Evolutionary conservation across 768 basidiomycete genomes (phyloP).

Genomic region (Mycena crocata): DNA sequence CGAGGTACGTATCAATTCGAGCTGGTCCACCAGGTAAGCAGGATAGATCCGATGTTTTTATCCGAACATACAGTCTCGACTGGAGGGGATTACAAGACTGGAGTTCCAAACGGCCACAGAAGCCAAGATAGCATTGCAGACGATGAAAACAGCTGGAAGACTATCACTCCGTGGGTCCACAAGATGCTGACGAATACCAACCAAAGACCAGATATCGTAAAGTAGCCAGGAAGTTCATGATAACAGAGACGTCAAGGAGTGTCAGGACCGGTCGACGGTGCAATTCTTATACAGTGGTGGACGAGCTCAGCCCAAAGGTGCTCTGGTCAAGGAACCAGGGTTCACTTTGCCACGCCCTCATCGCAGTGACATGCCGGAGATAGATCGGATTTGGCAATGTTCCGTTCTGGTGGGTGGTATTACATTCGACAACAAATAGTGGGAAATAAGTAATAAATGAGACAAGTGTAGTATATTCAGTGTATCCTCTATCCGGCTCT

Average conservation of each 20-base stretch:
- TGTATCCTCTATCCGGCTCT: conserved; percentile 18
- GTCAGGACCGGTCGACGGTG: conserved; percentile 48
- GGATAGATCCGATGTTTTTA: background rate
- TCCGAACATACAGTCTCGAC: conserved; percentile 52
- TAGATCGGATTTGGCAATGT: conserved; percentile 8
- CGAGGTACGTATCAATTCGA: conserved; percentile 68
- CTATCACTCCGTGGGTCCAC: conserved; percentile 5
- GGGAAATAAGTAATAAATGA: conserved; percentile 24
- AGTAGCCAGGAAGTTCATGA: conserved; percentile 60
- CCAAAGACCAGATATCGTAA: conserved; percentile 74
- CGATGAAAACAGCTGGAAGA: conserved; percentile 64
- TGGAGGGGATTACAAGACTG: conserved; percentile 55
- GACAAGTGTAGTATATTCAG: conserved; percentile 13
- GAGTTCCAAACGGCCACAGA: conserved; percentile 79
- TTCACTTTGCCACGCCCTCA: conserved; percentile 21
- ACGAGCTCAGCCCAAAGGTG: conserved; percentile 29
- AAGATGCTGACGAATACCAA: conserved; percentile 44
- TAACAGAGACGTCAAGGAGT: conserved; percentile 36
- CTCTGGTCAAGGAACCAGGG: conserved; percentile 24
- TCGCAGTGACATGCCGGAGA: conserved; percentile 10
- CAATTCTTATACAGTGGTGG: conserved; percentile 16
- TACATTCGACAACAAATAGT: conserved; percentile 13
- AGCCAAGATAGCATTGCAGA: conserved; percentile 74
- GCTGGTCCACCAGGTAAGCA: conserved; percentile 40
- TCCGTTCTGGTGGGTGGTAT: conserved; percentile 1